Percentiles rank a stretch among this genome's conserved stretches.
These are phyloP conservation scores for Fusarium sacchari DNA, from an alignment of 2,329 filamentous ascomycete species.

Conservation along the genomic window DNA sequence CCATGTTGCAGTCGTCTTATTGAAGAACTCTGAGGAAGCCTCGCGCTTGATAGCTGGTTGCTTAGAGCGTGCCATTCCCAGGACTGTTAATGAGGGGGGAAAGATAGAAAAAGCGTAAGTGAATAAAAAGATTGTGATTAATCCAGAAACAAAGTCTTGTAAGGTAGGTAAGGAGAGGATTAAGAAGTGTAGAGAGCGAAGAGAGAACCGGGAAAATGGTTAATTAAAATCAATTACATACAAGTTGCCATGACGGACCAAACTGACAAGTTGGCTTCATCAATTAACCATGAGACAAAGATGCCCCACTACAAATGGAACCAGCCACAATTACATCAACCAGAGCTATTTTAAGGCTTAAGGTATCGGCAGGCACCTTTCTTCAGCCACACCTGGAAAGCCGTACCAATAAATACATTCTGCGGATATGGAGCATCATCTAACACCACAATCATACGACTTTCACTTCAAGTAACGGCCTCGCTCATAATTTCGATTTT, in stretches of 20 bases:
- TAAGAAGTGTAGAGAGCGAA: slow-evolving; percentile 19
- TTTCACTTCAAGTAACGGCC: neutral
- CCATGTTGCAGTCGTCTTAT: slow-evolving; percentile 56
- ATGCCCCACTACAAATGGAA: slow-evolving; percentile 27
- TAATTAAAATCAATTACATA: slow-evolving; percentile 24
- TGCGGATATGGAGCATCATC: neutral
- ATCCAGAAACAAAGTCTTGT: neutral
- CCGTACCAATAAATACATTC: neutral
- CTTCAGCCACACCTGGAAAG: neutral
- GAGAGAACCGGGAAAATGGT: slow-evolving; percentile 17
- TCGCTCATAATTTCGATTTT: slow-evolving; percentile 38
- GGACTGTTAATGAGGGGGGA: neutral
- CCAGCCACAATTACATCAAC: slow-evolving; percentile 17
- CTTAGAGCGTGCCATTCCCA: slow-evolving; percentile 75
- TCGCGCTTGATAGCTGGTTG: slow-evolving; percentile 74
- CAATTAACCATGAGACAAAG: slow-evolving; percentile 23
- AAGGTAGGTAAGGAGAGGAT: slow-evolving; percentile 27
- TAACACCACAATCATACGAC: neutral
- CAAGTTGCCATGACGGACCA: slow-evolving; percentile 41
- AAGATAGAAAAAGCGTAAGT: neutral
- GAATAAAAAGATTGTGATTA: neutral
- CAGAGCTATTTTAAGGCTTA: slow-evolving; percentile 15
- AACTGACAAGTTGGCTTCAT: slow-evolving; percentile 45
- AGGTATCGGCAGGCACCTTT: slow-evolving; percentile 14
- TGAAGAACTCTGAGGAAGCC: slow-evolving; percentile 73